These are phyloP conservation scores for Zasmidium cellare DNA, from an alignment of 2,329 filamentous ascomycete genomes.

Conservation along the genomic window DNA sequence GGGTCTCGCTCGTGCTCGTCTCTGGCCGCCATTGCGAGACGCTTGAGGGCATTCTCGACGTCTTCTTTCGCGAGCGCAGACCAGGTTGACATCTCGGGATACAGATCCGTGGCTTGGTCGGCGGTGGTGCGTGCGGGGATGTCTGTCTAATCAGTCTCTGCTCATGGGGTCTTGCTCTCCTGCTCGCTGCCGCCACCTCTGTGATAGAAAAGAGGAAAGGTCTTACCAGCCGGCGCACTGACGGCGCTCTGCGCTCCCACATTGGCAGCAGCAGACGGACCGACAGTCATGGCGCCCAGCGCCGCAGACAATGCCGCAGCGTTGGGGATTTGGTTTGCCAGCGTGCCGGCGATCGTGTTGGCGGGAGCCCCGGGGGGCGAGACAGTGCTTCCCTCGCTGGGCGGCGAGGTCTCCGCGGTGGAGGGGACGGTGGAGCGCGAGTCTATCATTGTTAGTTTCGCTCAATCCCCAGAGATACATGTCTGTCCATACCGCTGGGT, in stretches of 20 bases:
- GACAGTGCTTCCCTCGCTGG: not conserved
- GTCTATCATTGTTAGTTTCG: not conserved
- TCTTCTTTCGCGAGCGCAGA: conserved; percentile 33
- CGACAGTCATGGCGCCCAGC: not conserved
- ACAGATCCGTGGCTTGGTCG: conserved; percentile 1
- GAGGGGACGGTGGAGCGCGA: not conserved
- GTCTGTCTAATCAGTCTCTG: conserved; percentile 6
- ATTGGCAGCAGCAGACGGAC: too few species aligned
- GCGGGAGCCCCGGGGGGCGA: not conserved
- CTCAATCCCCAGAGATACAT: not conserved
- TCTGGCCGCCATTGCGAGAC: conserved; percentile 33
- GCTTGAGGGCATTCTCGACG: conserved; percentile 27
- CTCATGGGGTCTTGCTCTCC: not conserved
- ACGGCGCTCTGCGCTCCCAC: not conserved
- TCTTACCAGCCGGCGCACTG: conserved; percentile 3
- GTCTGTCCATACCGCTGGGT: not conserved
- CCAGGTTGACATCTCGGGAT: conserved; percentile 33
- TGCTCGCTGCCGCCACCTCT: not conserved
- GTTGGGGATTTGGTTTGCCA: not conserved
- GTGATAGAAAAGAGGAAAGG: not conserved
- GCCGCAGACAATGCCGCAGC: not conserved
- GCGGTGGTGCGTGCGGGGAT: not conserved
- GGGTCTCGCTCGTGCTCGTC: conserved; percentile 32
- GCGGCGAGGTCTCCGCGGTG: not conserved
- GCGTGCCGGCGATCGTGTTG: not conserved